Evolutionary conservation across 768 basidiomycete genomes (phyloP).

Genomic region (Kwoniella heveanensis): DNA sequence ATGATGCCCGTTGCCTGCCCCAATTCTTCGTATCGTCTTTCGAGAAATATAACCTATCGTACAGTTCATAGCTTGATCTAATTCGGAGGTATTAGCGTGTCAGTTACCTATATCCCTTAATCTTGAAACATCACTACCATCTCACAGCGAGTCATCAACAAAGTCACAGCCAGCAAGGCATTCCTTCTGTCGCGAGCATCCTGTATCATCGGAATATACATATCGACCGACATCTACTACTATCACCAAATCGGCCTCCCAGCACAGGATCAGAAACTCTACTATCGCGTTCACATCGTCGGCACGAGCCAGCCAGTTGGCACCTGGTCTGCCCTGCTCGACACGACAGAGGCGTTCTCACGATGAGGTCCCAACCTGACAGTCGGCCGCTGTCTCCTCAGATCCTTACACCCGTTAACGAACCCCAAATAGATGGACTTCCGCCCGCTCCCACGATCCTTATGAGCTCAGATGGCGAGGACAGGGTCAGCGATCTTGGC

Average conservation of each 20-base stretch:
- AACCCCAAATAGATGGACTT: slow-evolving; percentile 1
- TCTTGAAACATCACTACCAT: not conserved
- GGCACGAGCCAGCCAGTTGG: too few species aligned
- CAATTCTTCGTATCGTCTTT: not conserved
- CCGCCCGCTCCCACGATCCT: not conserved
- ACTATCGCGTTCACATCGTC: too few species aligned
- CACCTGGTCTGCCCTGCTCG: too few species aligned
- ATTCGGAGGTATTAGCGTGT: not conserved
- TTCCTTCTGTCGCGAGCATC: too few species aligned
- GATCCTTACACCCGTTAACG: slow-evolving; percentile 17
- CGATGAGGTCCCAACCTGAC: not conserved
- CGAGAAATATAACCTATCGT: not conserved
- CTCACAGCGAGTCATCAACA: too few species aligned
- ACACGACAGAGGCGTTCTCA: not conserved
- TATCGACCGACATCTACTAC: too few species aligned
- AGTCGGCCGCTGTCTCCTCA: slow-evolving; percentile 11
- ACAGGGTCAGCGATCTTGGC: not conserved
- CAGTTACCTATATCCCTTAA: not conserved
- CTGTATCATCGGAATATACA: too few species aligned
- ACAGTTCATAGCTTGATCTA: not conserved
- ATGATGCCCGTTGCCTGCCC: too few species aligned
- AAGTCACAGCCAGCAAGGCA: too few species aligned
- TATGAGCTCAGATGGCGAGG: slow-evolving; percentile 10
- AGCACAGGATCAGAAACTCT: too few species aligned
- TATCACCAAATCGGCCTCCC: too few species aligned